A percentile compares a stretch with the other conserved stretches of the same genome.
Evolutionary conservation across 2,329 filamentous ascomycete genomes (phyloP).

Genomic region (Anisogramma anomala): DNA sequence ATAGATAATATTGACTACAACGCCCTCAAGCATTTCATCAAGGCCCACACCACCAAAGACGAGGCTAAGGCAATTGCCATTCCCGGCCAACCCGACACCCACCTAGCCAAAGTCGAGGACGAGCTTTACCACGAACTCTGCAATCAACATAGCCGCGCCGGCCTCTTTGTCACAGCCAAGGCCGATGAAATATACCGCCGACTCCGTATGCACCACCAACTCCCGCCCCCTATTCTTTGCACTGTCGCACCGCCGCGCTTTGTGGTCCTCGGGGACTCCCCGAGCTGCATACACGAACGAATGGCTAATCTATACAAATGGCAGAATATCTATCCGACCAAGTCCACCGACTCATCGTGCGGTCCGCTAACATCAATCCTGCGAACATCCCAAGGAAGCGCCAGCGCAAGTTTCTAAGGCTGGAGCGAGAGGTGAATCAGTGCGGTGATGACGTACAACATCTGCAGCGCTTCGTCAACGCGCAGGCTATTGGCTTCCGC

Average conservation of each 20-base stretch:
- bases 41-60: slow-evolving; percentile 61
- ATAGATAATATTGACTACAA: slow-evolving; percentile 83
- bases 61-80: slow-evolving; percentile 61
- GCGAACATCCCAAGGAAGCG: slow-evolving; percentile 31
- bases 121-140: slow-evolving; percentile 60
- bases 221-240: neutral
- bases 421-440: slow-evolving; percentile 38
- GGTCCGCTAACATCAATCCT: slow-evolving; percentile 26
- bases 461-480: slow-evolving; percentile 59
- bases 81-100: slow-evolving; percentile 53
- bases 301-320: slow-evolving; percentile 1
- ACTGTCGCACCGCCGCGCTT: neutral
- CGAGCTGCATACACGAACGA: neutral
- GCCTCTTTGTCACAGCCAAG: slow-evolving; percentile 70
- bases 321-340: slow-evolving; percentile 38
- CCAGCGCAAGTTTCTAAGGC: slow-evolving; percentile 41
- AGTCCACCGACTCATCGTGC: slow-evolving; percentile 36
- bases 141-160: slow-evolving; percentile 64
- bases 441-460: slow-evolving; percentile 62
- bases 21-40: slow-evolving; percentile 74
- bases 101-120: slow-evolving; percentile 54
- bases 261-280: neutral
- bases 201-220: slow-evolving; percentile 40
- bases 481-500: slow-evolving; percentile 64
- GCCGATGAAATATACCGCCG: slow-evolving; percentile 64